Percentiles rank a stretch among this genome's conserved stretches.
These are phyloP conservation scores for Tilletia horrida DNA, from an alignment of 1,284 basidiomycete genomes.

Conservation along the genomic window DNA sequence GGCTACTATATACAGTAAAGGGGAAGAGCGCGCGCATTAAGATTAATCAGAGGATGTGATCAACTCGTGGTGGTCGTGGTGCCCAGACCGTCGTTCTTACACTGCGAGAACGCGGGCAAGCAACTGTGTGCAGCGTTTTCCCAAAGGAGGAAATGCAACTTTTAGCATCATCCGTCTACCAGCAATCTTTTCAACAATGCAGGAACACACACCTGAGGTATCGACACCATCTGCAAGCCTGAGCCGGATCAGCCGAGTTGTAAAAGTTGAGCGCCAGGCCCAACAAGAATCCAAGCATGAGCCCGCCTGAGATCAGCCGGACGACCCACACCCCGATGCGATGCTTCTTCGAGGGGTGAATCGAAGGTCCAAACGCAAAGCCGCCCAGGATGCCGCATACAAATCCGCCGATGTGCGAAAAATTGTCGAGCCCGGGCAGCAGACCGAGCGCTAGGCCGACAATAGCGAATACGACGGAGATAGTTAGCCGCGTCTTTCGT, in stretches of 20 bases:
- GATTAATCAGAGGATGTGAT: too few relatives aligned
- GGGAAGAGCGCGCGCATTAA: too few relatives aligned
- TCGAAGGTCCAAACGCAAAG: conserved; percentile 82
- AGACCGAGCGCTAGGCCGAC: conserved; percentile 77
- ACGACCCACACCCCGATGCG: conserved; percentile 70
- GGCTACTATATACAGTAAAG: too few relatives aligned
- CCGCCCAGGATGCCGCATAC: conserved; percentile 63
- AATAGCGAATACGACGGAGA: conserved; percentile 77
- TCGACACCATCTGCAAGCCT: conserved; percentile 82
- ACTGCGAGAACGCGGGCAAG: conserved; percentile 36
- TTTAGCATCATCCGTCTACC: too few relatives aligned
- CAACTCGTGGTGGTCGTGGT: conserved; percentile 25
- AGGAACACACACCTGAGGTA: conserved; percentile 71
- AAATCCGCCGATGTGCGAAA: conserved; percentile 59
- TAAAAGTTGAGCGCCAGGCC: conserved; percentile 85
- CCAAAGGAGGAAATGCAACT: too few relatives aligned
- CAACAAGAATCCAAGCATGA: conserved; percentile 76
- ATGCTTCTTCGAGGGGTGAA: conserved; percentile 69
- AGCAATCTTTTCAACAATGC: too few relatives aligned
- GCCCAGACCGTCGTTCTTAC: conserved; percentile 42
- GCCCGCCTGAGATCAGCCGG: conserved; percentile 69
- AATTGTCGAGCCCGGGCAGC: conserved; percentile 55
- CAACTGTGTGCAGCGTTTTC: conserved; percentile 26
- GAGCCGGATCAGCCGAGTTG: conserved; percentile 62
- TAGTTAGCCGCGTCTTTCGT: conserved; percentile 62